Base-by-base conservation (phyloP, 2,329 filamentous ascomycete species). In the Nemania diffusa region DNA sequence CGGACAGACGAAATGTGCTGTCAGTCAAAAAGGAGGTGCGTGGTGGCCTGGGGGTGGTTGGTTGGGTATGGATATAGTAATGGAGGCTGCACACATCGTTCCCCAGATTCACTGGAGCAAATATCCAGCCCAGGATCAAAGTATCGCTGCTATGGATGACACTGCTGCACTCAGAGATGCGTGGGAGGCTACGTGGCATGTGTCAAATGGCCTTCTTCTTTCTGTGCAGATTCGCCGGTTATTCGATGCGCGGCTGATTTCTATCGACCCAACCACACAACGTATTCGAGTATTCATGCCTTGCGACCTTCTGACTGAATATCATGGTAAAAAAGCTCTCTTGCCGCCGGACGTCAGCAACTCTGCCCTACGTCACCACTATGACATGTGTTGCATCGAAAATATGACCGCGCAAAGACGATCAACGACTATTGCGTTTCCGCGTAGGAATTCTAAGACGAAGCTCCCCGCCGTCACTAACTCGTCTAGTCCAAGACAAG, bases 331-430 rank as follows among this genome's bases (percentile, higher is more conserved):
- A 7, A 2, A 3, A 8, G 24, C 24, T 8, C 8, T 3, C 15
- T 5, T 51, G 17, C 22, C 24, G 3, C 15, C 15, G 8, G 3
- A 2, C 22, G 22, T 51, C 24, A 22, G n/a, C 46, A 8, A 6
- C 6, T 17, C 3, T 15, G 46, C 46, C 22, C 6, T 51, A 24
- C 20, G 46, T 8, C 46, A 51, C 22, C 24, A 51, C 6, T 51
- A 51, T 15, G 24, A 51, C 11, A 51, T 51, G 46, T 51, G 24
- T 51, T 51, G 46, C 17, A 51, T 27, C 11, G 46, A 51, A 27
- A 51, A 51, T 26, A 51, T 51, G 46, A 51, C 22, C 13, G 22
- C 46, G 15, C 15, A 24, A 5, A 51, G 3, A 22, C 46, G 9
- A 22, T 26, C 6, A 17, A 7, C 46, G 3, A 15, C 20, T 27